Evolutionary conservation across 257 asterid genomes (phyloP), one percentile per base, ranked within the genome.

Genomic region (Ajuga chamaepitys): DNA sequence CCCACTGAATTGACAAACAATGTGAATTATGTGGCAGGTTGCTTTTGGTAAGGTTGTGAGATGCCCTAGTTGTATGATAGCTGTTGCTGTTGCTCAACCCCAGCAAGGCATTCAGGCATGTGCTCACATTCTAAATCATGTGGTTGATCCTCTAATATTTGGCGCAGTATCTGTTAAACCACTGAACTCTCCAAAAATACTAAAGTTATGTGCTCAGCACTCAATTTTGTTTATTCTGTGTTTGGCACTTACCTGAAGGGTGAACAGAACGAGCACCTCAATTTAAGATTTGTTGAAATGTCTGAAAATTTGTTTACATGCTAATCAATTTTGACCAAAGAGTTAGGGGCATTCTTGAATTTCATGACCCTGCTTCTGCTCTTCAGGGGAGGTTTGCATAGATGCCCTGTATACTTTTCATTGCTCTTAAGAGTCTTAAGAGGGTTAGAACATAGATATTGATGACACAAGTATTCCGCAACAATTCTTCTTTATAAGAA

Each of bases 21-120:
- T 21, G n/a, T 18, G 42, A 30, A 55, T 67, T 16, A 46, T 62
- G 44, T 21, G 64, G 75, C 83, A 92, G 98, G 95, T 93, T 46
- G 95, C 97, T 54, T 93, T 93, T 26, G 98, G 98, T 72, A 93
- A 82, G 75, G 95, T 93, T 28, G 93, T 93, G 61, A 73, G 85
- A 50, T 93, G 98, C 85, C 98, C 98, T 25, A 83, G 77, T 75
- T 93, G 98, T 75, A 81, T 72, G 85, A 70, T 89, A 72, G 91
- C 98, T 18, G 75, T 86, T 58, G 81, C 93, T 55, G 98, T 92
- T 11, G 85, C 96, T 73, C 98, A 89, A 75, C 98, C 97, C 47
- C 98, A 89, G 73, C 87, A 93, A 78, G 97, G 98, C 59, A 68
- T 87, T 85, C 98, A 93, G 97, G 98, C 76, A 85, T 40, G 82